Percentiles rank a stretch among this genome's conserved stretches.
These are phyloP conservation scores for Suillus ampliporus DNA, from an alignment of 768 basidiomycete species.

Conservation along the genomic window DNA sequence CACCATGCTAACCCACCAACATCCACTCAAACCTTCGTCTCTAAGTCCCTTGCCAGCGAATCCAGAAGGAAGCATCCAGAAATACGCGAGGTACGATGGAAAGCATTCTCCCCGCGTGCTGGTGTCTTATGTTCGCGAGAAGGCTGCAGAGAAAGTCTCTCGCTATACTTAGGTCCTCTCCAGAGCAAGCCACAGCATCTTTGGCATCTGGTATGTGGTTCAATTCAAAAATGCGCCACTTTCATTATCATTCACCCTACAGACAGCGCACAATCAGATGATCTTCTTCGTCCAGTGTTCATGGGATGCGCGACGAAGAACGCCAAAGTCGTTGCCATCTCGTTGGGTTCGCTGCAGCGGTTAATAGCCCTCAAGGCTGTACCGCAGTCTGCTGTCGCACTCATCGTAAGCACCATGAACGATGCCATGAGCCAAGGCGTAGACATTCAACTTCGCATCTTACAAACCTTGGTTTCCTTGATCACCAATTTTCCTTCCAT, in stretches of 20 bases:
- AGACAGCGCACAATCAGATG: slow-evolving; percentile 83
- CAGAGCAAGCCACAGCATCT: slow-evolving; percentile 75
- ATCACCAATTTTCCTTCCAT: slow-evolving; percentile 87
- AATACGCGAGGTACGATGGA: no score
- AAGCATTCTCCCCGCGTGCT: no score
- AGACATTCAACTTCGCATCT: slow-evolving; percentile 92
- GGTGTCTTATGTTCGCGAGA: slow-evolving; percentile 28
- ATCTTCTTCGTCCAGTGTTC: slow-evolving; percentile 84
- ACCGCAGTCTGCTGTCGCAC: slow-evolving; percentile 75
- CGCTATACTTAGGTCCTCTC: slow-evolving; percentile 78
- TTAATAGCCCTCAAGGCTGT: slow-evolving; percentile 88
- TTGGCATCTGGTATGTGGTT: slow-evolving; percentile 69
- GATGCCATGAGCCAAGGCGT: slow-evolving; percentile 93
- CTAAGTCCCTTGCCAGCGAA: no score
- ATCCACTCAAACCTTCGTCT: no score
- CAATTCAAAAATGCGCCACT: neutral
- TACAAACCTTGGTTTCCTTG: slow-evolving; percentile 90
- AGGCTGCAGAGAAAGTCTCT: slow-evolving; percentile 91
- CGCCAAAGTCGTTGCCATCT: slow-evolving; percentile 91
- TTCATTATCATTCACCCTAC: slow-evolving; percentile 20
- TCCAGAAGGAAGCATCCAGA: no score
- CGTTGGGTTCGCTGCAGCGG: slow-evolving; percentile 90
- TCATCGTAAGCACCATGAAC: slow-evolving; percentile 83
- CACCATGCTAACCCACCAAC: no score
- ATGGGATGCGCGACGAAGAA: slow-evolving; percentile 94